A percentile compares a stretch with the other conserved stretches of the same genome.
Evolutionary conservation across 1,284 basidiomycete species (phyloP).

Genomic region (Tremellales sp.): DNA sequence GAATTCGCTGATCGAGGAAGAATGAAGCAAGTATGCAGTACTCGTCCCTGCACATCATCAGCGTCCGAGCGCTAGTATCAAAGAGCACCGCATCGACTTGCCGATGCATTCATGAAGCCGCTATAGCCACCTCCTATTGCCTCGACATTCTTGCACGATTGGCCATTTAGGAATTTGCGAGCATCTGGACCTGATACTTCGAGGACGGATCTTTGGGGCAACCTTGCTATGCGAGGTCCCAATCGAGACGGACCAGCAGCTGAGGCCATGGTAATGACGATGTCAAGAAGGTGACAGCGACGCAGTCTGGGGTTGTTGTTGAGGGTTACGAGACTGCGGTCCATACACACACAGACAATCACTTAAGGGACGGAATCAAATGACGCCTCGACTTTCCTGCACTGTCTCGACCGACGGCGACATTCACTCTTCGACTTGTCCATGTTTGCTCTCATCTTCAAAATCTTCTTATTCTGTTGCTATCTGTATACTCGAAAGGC

Average conservation of each 20-base stretch:
- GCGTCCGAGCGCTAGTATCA: not conserved
- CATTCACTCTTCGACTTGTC: too few species aligned
- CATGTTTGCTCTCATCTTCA: too few species aligned
- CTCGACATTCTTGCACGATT: conserved; percentile 62
- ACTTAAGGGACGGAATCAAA: too few species aligned
- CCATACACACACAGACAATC: too few species aligned
- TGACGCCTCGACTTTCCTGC: too few species aligned
- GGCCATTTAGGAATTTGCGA: conserved; percentile 80
- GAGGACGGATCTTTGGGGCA: conserved; percentile 64
- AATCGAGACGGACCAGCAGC: not conserved
- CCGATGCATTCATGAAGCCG: conserved; percentile 82
- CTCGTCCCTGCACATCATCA: conserved; percentile 64
- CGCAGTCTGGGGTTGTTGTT: too few species aligned
- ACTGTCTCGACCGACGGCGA: too few species aligned
- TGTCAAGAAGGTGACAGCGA: too few species aligned
- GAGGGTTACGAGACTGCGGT: not conserved
- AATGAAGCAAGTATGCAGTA: conserved; percentile 83
- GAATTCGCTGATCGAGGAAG: conserved; percentile 54
- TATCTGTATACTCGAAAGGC: too few species aligned
- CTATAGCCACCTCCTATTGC: conserved; percentile 62
- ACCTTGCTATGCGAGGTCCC: conserved; percentile 50
- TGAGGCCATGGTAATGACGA: not conserved
- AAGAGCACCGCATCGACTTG: conserved; percentile 43
- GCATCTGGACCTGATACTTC: conserved; percentile 78
- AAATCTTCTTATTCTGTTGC: too few species aligned